Conservation (phyloP, 2,329 filamentous ascomycete genomes). For the Diaporthe sp. region DNA sequence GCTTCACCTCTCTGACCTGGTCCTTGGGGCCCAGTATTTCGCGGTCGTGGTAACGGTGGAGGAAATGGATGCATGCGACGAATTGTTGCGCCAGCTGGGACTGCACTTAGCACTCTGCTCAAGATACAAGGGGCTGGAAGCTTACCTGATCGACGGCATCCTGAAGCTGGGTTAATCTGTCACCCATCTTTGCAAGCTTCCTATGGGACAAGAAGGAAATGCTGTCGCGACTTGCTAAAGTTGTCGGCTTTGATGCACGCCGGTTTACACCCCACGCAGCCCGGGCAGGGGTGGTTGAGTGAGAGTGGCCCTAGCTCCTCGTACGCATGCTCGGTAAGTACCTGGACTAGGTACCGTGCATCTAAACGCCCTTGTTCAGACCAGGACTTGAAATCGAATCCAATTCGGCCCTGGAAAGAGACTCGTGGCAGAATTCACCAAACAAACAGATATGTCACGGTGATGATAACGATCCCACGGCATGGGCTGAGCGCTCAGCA, state of each 20-base stretch:
- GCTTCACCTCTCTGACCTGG: constrained; percentile 70
- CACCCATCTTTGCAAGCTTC: constrained; percentile 66
- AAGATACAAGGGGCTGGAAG: constrained; percentile 5
- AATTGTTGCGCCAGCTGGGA: constrained; percentile 76
- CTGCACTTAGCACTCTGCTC: neutral
- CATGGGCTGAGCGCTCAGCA: constrained; percentile 37
- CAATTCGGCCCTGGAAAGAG: neutral
- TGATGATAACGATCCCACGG: constrained; percentile 33
- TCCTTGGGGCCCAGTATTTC: constrained; percentile 69
- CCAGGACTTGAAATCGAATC: neutral
- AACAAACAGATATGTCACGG: constrained; percentile 30
- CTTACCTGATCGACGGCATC: constrained; percentile 85
- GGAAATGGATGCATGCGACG: constrained; percentile 74
- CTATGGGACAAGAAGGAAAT: constrained; percentile 27
- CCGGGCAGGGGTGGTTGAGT: constrained; percentile 13
- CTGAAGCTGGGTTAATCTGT: constrained; percentile 85
- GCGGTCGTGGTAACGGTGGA: constrained; percentile 77
- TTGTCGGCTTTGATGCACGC: neutral
- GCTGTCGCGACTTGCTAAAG: neutral
- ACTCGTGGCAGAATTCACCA: neutral
- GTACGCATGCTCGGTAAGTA: constrained; percentile 2
- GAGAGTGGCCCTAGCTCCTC: constrained; percentile 30
- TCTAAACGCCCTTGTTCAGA: constrained; percentile 13
- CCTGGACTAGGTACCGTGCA: neutral
- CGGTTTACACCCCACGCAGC: neutral